Base-by-base conservation (phyloP, 345 rosid species). In the Cardamine occulta region DNA sequence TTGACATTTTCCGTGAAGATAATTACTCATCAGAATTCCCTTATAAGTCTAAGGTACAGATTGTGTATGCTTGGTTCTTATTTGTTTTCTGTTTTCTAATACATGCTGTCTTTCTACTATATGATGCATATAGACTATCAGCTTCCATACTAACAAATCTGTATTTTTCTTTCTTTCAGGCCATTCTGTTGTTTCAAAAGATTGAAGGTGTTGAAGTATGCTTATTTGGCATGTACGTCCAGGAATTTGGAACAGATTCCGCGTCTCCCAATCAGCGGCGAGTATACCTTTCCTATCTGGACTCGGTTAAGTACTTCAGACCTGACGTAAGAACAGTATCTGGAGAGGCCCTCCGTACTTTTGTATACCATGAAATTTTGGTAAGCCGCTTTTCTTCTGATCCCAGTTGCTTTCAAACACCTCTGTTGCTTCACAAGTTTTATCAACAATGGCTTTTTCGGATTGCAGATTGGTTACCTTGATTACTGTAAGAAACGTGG, bases 131-230 rank as follows among this genome's bases (percentile, higher is more conserved):
- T 57, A 48, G 24, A 44, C 57, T 8, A 62, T 55, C 21, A 71
- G 24, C 48, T 65, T 40, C 67, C 31, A 31, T 40, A 44, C 63
- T 57, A n/a, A 70, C 28, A 26, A 70, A 64, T 18, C 7, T 63
- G 48, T 37, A 18, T 23, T 21, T 28, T 77, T 59, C 47, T 82
- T 70, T 78, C 68, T 84, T 82, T 79, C 84, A 95, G 99, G 98
- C 92, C 24, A 58, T 95, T 82, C 73, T 95, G 80, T 76, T 95
- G 81, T 92, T 95, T 82, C 99, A 95, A 84, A 95, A 92, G 91
- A 95, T 95, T 80, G 98, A 95, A 84, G 99, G 99, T 26, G 99
- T 92, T 67, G 99, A 95, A 83, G 99, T 95, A n/a, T 92, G 99
- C 84, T 76, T 95, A 18, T 95, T 95, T 79, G 98, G 99, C 74